These are phyloP conservation scores for Perilla frutescens DNA, from an alignment of 257 asterid species.

Conservation along the genomic window DNA sequence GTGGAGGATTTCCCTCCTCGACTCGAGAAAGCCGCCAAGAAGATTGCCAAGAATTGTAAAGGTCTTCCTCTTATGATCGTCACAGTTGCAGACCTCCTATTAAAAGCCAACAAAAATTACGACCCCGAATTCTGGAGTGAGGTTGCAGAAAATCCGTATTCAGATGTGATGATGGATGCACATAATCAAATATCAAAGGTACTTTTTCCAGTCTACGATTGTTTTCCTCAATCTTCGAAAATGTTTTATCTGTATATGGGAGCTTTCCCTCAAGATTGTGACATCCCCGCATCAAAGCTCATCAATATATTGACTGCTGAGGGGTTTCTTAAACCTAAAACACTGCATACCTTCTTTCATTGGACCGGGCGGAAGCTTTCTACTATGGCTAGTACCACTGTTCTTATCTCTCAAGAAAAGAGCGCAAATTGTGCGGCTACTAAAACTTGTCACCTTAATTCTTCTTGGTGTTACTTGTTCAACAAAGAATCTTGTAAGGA, in stretches of 20 bases:
- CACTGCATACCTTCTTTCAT: too few relatives aligned
- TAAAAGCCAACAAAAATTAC: neutral
- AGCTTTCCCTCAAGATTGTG: slow-evolving; percentile 4
- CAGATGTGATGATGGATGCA: neutral
- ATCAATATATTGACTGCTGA: slow-evolving; percentile 20
- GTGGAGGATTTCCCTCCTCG: neutral
- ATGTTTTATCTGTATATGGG: slow-evolving; percentile 2
- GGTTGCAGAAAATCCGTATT: neutral
- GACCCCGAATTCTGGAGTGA: slow-evolving; percentile 13
- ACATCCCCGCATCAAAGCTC: slow-evolving; percentile 22
- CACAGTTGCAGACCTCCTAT: slow-evolving; percentile 30
- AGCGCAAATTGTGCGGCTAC: too few relatives aligned
- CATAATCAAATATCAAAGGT: neutral
- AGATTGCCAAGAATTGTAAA: slow-evolving; percentile 19
- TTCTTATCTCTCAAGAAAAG: too few relatives aligned
- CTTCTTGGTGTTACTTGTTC: neutral
- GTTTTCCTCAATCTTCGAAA: slow-evolving; percentile 10
- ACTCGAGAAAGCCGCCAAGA: slow-evolving; percentile 22
- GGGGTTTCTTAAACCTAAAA: slow-evolving; percentile 24
- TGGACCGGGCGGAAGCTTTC: too few relatives aligned
- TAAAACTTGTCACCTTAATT: slow-evolving; percentile 21
- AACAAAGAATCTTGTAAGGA: neutral
- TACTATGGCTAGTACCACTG: too few relatives aligned
- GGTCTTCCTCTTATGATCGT: slow-evolving; percentile 40
- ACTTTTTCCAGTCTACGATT: slow-evolving; percentile 28